These are phyloP conservation scores for Wallacemonas sp. DNA, from an alignment of 208 protist genomes.

Conservation along the genomic window DNA sequence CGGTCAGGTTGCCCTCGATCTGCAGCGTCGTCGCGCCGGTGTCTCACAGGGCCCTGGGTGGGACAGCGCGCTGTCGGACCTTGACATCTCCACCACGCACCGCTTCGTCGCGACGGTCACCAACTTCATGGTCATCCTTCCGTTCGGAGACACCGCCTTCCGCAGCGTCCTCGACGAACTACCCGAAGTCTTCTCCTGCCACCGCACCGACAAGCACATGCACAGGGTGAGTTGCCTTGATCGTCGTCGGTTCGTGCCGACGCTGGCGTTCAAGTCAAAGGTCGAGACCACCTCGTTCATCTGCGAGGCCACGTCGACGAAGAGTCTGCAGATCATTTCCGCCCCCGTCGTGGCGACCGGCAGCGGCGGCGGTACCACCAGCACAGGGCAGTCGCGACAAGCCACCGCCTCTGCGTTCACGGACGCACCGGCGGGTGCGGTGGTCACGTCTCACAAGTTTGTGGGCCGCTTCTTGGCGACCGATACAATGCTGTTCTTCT, in stretches of 20 bases:
- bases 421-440: not conserved
- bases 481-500: conserved; percentile 66
- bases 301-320: conserved; percentile 35
- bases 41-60: conserved; percentile 11
- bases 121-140: conserved; percentile 75
- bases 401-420: not conserved
- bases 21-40: conserved; percentile 21
- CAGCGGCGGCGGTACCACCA: not conserved
- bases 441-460: conserved; percentile 20
- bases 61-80: conserved; percentile 8
- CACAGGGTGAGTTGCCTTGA: conserved; percentile 49
- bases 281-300: conserved; percentile 57
- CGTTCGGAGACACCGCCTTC: conserved; percentile 80
- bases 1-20: conserved; percentile 38
- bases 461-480: conserved; percentile 45
- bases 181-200: conserved; percentile 42
- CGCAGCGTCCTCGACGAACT: conserved; percentile 70
- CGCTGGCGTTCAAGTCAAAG: conserved; percentile 68
- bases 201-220: conserved; percentile 36
- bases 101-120: conserved; percentile 55
- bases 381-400: no score
- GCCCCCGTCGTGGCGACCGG: not conserved
- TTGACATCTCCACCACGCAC: conserved; percentile 19
- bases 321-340: conserved; percentile 1
- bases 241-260: conserved; percentile 70